phyloP scores from a whole-genome alignment of 2,329 filamentous ascomycete genomes.

The Aspergillus pseudoglaucus region DNA sequence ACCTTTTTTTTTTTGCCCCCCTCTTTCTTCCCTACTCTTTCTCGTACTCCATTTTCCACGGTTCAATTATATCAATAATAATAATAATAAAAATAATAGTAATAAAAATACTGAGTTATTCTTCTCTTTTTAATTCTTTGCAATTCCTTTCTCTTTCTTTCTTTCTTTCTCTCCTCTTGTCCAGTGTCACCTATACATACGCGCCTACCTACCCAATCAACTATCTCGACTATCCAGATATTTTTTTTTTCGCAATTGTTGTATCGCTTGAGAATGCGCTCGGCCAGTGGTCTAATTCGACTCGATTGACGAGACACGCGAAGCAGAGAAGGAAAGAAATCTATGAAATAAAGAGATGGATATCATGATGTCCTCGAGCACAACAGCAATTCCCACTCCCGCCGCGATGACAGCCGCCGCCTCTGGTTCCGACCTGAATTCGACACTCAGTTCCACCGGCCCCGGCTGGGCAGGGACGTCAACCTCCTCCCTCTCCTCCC shows the following conservation, averaged over 20 bases:
- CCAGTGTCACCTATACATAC: no score
- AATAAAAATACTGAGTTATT: no score
- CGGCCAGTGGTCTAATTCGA: constrained; percentile 11
- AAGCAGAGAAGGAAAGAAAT: not conserved
- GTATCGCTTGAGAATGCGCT: constrained; percentile 22
- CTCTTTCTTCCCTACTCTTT: not conserved
- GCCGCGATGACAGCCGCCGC: constrained; percentile 17
- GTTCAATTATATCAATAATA: no score
- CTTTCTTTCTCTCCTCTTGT: no score
- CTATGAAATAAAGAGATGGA: constrained; percentile 18
- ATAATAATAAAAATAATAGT: no score
- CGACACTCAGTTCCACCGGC: constrained; percentile 25
- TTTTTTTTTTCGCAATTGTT: constrained; percentile 1
- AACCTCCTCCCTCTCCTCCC: constrained; percentile 29
- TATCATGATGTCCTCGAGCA: constrained; percentile 22
- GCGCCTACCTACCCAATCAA: no score
- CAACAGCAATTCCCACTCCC: constrained; percentile 16
- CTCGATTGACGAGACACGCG: constrained; percentile 11
- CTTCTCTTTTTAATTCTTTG: no score
- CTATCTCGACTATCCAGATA: no score
- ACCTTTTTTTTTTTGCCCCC: not conserved
- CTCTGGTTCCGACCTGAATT: constrained; percentile 29
- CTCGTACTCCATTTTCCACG: not conserved
- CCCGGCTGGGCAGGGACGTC: constrained; percentile 25
- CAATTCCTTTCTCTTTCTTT: no score